Evolutionary conservation across 2,329 filamentous ascomycete genomes (phyloP).

Genomic region (Leptographium wingfieldii): DNA sequence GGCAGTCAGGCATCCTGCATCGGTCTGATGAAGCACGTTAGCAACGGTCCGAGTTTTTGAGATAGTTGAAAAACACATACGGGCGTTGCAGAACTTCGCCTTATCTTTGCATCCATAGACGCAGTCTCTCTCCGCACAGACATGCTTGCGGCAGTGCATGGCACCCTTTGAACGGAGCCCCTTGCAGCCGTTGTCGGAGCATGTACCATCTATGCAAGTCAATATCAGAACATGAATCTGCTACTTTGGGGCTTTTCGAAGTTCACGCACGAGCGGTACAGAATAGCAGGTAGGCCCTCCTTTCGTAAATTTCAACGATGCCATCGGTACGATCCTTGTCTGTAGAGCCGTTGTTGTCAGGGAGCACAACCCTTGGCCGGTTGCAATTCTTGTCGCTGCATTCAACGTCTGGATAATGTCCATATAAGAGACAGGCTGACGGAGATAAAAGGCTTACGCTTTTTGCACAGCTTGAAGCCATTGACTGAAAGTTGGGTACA

Average conservation of each 20-base stretch:
- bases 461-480: constrained; percentile 7
- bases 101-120: neutral
- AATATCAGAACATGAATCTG: neutral
- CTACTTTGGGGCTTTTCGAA: neutral
- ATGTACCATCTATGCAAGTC: neutral
- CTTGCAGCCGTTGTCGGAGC: neutral
- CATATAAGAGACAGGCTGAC: too few relatives aligned
- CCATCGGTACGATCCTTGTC: constrained; percentile 3
- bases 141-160: constrained; percentile 8
- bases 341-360: neutral
- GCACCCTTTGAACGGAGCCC: constrained; percentile 2
- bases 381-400: constrained; percentile 3
- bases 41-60: neutral
- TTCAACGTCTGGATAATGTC: constrained; percentile 3
- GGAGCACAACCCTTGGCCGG: neutral
- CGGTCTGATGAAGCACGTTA: neutral
- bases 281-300: constrained; percentile 3
- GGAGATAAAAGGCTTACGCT: constrained; percentile 1
- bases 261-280: constrained; percentile 4
- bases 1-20: constrained; percentile 1
- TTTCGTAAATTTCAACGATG: constrained; percentile 6
- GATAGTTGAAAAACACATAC: neutral
- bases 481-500: constrained; percentile 2
- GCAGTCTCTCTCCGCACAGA: constrained; percentile 9
- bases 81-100: constrained; percentile 4